Base-by-base conservation (phyloP, 805 yeast genomes). In the Isabelozyma rhagii region DNA sequence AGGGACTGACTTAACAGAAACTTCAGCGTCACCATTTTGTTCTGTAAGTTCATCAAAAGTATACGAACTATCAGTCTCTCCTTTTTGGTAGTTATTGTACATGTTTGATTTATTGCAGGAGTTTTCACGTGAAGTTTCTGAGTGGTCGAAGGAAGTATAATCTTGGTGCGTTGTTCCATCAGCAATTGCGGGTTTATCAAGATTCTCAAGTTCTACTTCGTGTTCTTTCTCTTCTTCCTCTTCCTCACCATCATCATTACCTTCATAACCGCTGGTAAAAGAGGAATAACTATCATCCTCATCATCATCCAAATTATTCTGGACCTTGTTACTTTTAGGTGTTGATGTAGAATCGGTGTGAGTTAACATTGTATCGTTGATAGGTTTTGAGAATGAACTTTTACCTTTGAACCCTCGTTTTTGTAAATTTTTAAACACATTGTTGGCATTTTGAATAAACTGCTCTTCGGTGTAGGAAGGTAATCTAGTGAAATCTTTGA, bases 261-360 rank as follows among this genome's bases (percentile, higher is more conserved):
- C 59, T 27, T 64, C 64, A 46, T 63, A 63, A 3, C 66, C 69
- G 44, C 71, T 67, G 4, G 73, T 61, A 44, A 63, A 71, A 0
- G 73, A 62, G 2, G 73, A 66, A 43, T 67, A 69, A 13, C 61
- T 68, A 21, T 57, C 58, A 8, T 46, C 36, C 10, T 31, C 44
- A 6, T 51, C 55, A 8, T 52, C 53, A 13, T 31, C n/a, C 10
- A 46, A 40, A 14, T 51, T 42, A 45, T 51, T 47, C 40, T 28
- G 25, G 34, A 47, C 14, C 39, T 48, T 45, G 39, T 42, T 27
- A 9, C 61, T 55, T 41, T 71, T 71, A 0, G 77, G 77, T 1
- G 77, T 72, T 11, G 75, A 71, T 1, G 78, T 72, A 1, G 74
- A 70, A 1, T 74, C 71, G 4, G 61, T 53, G 31, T 31, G 45